These are phyloP conservation scores for Coemansia sp. DNA, from an alignment of 192 early-diverging fungal genomes.

Conservation along the genomic window DNA sequence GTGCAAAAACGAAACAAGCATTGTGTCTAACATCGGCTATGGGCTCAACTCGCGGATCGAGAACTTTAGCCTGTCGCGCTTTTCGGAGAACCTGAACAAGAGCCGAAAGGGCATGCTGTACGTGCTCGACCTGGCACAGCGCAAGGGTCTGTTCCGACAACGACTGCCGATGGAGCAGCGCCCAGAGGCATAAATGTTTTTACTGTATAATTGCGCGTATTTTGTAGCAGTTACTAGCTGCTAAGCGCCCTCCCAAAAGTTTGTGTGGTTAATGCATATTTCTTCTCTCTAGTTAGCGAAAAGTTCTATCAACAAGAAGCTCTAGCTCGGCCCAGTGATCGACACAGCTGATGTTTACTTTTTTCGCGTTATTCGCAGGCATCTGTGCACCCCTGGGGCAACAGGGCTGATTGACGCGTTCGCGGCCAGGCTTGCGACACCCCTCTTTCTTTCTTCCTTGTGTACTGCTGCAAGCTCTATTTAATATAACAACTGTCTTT, in stretches of 20 bases:
- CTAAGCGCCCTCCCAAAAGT: not conserved
- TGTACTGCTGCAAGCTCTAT: not conserved
- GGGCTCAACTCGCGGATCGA: conserved; percentile 81
- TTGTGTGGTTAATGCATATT: not conserved
- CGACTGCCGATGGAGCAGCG: conserved; percentile 24
- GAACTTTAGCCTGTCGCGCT: conserved; percentile 81
- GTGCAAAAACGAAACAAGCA: conserved; percentile 77
- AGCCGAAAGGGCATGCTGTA: conserved; percentile 57
- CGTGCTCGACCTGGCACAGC: conserved; percentile 52
- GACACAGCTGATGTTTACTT: not conserved
- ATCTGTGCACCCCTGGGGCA: too few species aligned
- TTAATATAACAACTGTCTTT: not conserved
- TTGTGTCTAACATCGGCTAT: conserved; percentile 87
- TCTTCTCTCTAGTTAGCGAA: too few species aligned
- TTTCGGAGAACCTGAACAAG: conserved; percentile 66
- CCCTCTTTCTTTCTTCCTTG: not conserved
- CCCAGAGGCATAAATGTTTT: conserved; percentile 5
- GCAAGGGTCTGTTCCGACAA: conserved; percentile 47
- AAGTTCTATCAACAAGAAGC: too few species aligned
- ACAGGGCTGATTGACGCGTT: conserved; percentile 3
- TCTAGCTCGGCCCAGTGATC: too few species aligned
- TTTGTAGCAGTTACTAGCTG: not conserved
- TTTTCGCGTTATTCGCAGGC: not conserved
- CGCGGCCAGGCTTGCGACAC: not conserved
- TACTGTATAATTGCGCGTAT: not conserved